Evolutionary conservation across 2,329 filamentous ascomycete species (phyloP).

Genomic region (Dactylellina drechsleri): DNA sequence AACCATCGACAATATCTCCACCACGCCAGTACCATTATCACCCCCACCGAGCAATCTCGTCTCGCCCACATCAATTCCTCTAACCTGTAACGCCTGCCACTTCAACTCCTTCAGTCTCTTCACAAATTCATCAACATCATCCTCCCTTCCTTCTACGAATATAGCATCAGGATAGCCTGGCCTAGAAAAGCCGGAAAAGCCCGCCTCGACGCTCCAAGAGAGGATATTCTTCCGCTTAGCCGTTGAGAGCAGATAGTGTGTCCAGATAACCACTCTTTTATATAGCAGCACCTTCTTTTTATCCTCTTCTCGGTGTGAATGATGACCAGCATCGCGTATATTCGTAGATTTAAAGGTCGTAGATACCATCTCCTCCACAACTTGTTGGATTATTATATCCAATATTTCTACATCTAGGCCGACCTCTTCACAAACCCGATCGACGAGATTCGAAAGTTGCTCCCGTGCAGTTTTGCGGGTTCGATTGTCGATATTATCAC

Average conservation of each 20-base stretch:
- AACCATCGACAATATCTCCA: conserved; percentile 21
- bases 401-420: not conserved
- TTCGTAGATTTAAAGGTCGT: not conserved
- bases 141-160: conserved; percentile 32
- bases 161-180: conserved; percentile 19
- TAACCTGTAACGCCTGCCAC: conserved; percentile 40
- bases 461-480: not conserved
- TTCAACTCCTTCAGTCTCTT: not conserved
- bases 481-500: not conserved
- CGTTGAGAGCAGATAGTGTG: conserved; percentile 29
- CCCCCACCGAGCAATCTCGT: conserved; percentile 10
- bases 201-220: conserved; percentile 12
- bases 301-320: not conserved
- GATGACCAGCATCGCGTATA: not conserved
- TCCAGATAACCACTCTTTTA: conserved; percentile 24
- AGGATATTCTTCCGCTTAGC: conserved; percentile 29
- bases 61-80: not conserved
- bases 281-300: not conserved
- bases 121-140: conserved; percentile 25
- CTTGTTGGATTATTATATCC: not conserved
- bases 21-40: conserved; percentile 4
- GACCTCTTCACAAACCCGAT: not conserved
- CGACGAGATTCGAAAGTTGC: not conserved
- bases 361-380: not conserved
- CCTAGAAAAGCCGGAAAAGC: conserved; percentile 19